Percentiles rank a stretch among this genome's conserved stretches.
phyloP scores from a whole-genome alignment of 1,284 basidiomycete species.

The Leucoagaricus sp. region DNA sequence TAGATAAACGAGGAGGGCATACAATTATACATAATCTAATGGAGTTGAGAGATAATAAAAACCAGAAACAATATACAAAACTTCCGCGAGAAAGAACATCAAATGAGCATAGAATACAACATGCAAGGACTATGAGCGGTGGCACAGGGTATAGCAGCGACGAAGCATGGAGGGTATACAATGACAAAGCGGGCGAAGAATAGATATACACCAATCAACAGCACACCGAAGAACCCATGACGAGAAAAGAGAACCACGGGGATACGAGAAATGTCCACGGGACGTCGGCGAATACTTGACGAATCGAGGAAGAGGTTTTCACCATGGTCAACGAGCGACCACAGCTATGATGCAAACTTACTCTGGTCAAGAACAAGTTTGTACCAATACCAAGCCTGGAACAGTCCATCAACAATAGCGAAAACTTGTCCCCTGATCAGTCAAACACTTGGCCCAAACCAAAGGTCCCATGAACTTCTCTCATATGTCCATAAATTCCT shows the following conservation, averaged over 20 bases:
- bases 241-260: neutral
- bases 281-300: too few species aligned
- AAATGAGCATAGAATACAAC: too few species aligned
- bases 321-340: too few species aligned
- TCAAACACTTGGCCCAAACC: slow-evolving; percentile 25
- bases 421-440: neutral
- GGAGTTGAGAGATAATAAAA: neutral
- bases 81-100: neutral
- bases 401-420: too few species aligned
- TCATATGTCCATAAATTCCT: slow-evolving; percentile 44
- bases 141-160: too few species aligned
- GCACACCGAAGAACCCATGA: neutral
- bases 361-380: too few species aligned
- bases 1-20: neutral
- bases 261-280: neutral
- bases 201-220: neutral
- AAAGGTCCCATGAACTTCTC: slow-evolving; percentile 37
- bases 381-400: too few species aligned
- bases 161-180: too few species aligned
- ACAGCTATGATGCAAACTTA: too few species aligned
- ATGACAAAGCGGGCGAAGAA: neutral
- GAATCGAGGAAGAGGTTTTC: too few species aligned
- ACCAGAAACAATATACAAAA: neutral
- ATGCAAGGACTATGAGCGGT: too few species aligned
- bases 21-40: slow-evolving; percentile 1